Percentiles rank a stretch among this genome's conserved stretches.
Evolutionary conservation across 2,329 filamentous ascomycete genomes (phyloP).

Genomic region (Pestalotiopsis sp.): DNA sequence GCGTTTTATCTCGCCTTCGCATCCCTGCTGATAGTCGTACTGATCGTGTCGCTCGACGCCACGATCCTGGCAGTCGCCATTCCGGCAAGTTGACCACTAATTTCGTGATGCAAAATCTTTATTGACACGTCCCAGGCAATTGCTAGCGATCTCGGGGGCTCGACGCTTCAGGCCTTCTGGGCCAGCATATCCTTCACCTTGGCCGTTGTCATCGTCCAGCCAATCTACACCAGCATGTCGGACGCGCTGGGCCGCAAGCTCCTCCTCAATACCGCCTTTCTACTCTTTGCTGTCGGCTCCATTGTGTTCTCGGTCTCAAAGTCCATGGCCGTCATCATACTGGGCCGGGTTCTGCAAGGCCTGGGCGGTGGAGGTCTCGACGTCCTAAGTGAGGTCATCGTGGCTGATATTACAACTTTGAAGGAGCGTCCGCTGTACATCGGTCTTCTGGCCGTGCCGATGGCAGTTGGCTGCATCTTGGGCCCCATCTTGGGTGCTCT

Average conservation of each 20-base stretch:
- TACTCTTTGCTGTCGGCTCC: conserved; percentile 39
- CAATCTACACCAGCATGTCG: conserved; percentile 31
- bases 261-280: conserved; percentile 29
- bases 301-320: conserved; percentile 31
- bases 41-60: not conserved
- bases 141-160: conserved; percentile 25
- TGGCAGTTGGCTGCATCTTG: conserved; percentile 29
- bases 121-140: conserved; percentile 19
- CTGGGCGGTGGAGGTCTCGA: conserved; percentile 35
- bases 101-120: not conserved
- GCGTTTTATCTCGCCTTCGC: not conserved
- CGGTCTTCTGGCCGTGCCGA: conserved; percentile 28
- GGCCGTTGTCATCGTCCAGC: conserved; percentile 27
- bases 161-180: conserved; percentile 33
- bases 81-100: not conserved
- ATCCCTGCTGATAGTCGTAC: not conserved
- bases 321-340: conserved; percentile 28
- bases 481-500: conserved; percentile 33
- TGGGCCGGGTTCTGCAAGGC: conserved; percentile 31
- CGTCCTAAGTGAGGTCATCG: conserved; percentile 33
- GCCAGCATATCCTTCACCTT: conserved; percentile 35
- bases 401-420: conserved; percentile 37
- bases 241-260: conserved; percentile 35
- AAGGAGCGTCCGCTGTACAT: conserved; percentile 32
- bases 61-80: conserved; percentile 1